phyloP scores from a whole-genome alignment of 805 yeast genomes.

The Schwanniomyces sp. region DNA sequence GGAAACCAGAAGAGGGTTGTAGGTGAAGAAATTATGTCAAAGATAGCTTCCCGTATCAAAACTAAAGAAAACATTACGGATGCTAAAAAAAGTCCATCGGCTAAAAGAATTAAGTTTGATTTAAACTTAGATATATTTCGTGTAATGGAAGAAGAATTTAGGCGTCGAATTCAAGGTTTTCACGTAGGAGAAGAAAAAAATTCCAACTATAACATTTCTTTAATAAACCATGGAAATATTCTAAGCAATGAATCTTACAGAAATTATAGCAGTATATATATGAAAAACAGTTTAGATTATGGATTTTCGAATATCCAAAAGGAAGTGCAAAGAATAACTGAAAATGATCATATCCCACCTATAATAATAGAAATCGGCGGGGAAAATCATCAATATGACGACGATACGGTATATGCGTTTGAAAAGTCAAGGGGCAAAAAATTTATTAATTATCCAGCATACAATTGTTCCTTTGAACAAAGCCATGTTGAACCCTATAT shows the following conservation, averaged over 20 bases:
- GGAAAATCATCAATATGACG: constrained; percentile 12
- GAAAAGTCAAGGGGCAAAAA: background rate
- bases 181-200: no score
- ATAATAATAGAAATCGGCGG: constrained; percentile 31
- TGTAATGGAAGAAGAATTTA: background rate
- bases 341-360: constrained; percentile 7
- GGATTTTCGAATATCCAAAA: constrained; percentile 39
- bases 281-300: constrained; percentile 29
- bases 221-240: background rate
- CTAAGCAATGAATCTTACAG: constrained; percentile 9
- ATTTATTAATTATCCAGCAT: background rate
- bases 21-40: no score
- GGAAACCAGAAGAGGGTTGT: no score
- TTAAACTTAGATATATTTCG: background rate
- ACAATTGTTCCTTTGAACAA: background rate
- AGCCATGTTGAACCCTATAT: background rate
- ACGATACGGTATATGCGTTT: background rate
- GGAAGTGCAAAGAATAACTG: constrained; percentile 32
- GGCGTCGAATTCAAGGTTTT: background rate
- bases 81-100: background rate
- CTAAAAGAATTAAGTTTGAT: background rate
- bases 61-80: background rate
- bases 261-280: constrained; percentile 25
- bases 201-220: background rate
- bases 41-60: no score